These are phyloP conservation scores for Micractinium conductrix DNA, from an alignment of 139 green algal species.

Conservation along the genomic window DNA sequence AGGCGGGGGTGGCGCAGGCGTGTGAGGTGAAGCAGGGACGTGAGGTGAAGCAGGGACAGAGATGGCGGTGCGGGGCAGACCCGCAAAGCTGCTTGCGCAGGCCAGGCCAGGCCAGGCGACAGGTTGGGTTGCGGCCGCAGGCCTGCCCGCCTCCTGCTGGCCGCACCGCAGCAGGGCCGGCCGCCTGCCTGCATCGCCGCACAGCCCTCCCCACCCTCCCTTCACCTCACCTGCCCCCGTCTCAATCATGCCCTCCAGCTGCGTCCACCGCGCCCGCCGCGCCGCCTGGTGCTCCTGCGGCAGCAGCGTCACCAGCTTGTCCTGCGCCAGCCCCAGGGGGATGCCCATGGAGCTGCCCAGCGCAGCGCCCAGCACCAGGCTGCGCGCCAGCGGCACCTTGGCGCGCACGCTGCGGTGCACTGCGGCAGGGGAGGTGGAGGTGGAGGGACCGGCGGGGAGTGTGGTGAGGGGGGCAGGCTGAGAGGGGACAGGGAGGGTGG, in stretches of 20 bases:
- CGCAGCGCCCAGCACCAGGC: conserved; percentile 36
- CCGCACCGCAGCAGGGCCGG: not conserved
- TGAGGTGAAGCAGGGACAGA: not conserved
- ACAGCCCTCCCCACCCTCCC: no score
- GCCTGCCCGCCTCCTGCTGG: no score
- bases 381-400: conserved; percentile 1
- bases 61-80: not conserved
- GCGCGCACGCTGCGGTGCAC: conserved; percentile 32
- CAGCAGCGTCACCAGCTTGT: conserved; percentile 34
- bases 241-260: conserved; percentile 17
- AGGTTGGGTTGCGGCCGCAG: not conserved
- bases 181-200: not conserved
- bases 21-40: not conserved
- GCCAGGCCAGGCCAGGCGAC: not conserved
- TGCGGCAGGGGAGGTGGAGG: conserved; percentile 8
- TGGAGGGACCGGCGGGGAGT: not conserved
- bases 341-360: conserved; percentile 46
- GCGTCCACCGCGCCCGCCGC: not conserved
- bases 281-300: conserved; percentile 22
- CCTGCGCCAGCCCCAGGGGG: conserved; percentile 34
- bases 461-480: no score
- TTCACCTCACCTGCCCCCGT: conserved; percentile 20
- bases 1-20: not conserved
- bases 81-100: not conserved
- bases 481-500: not conserved